Evolutionary conservation across 805 yeast species (phyloP), one percentile per base, ranked within the genome.

Genomic region (Candida piceae): DNA sequence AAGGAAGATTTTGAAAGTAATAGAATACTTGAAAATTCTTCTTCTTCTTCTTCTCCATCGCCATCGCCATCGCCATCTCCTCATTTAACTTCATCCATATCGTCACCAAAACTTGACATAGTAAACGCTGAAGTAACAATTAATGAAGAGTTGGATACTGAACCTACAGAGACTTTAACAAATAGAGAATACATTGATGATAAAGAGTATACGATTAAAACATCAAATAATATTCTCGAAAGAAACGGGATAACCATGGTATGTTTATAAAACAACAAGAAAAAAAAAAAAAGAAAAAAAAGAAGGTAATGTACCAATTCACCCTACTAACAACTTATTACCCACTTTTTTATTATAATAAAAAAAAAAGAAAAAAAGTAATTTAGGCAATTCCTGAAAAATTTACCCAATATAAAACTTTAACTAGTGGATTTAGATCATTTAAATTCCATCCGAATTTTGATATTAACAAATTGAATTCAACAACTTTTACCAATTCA

Each of bases 121-220:
- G 7, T 13, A 10, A 21, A 18, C 5, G 25, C 10, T 8, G 34
- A 31, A 31, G 34, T 74, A 49, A 86, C 74, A 39, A 84, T 80
- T 4, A 38, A 40, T 2, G 36, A 23, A 21, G 40, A 43, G 15
- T 34, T 25, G 3, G 42, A 39, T 16, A 15, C 10, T 11, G n/a
- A 11, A 12, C 17, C 11, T 11, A 10, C 20, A 18, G 13, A 7
- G 11, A 8, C 35, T 4, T 32, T 42, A n/a, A 42, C 38, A 6
- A 34, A 34, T 16, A 33, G 46, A 29, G 32, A 30, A 8, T 42
- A 35, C 17, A 27, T 36, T 11, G 46, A 42, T 24, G 43, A 42
- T 20, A 4, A n/a, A 5, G 40, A 36, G 22, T 31, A 22, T 7
- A 15, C 11, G 10, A 16, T 18, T 7, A 28, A 13, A 5, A 26